A percentile compares a stretch with the other conserved stretches of the same genome.
These are phyloP conservation scores for Nicotiana attenuata DNA, from an alignment of 257 asterid genomes.

Conservation along the genomic window DNA sequence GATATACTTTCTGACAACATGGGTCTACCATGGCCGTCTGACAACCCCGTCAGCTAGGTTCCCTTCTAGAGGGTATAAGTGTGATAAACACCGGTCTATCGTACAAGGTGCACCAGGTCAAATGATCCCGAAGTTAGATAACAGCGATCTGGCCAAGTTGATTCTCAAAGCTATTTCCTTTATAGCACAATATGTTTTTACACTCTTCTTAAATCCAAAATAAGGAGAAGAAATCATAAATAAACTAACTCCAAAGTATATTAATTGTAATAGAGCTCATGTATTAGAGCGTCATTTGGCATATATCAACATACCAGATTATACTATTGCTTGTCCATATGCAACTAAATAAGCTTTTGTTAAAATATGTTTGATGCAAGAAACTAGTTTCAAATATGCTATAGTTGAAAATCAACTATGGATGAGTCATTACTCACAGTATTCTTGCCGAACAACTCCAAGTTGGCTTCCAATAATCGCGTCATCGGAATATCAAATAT, in stretches of 20 bases:
- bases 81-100: too few relatives aligned
- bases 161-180: background rate
- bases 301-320: too few relatives aligned
- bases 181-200: background rate
- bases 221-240: background rate
- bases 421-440: background rate
- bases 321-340: too few relatives aligned
- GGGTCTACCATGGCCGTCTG: background rate
- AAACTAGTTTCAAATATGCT: background rate
- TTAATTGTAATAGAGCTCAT: too few relatives aligned
- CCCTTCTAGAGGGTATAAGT: background rate
- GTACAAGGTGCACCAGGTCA: background rate
- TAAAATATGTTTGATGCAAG: too few relatives aligned
- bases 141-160: background rate
- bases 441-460: background rate
- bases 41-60: background rate
- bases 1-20: background rate
- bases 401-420: background rate
- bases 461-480: background rate
- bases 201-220: background rate
- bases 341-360: too few relatives aligned
- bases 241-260: background rate
- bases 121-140: background rate
- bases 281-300: too few relatives aligned
- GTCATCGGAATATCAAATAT: background rate